Conservation (phyloP, 2,329 filamentous ascomycete species). For the Apiospora marii region DNA sequence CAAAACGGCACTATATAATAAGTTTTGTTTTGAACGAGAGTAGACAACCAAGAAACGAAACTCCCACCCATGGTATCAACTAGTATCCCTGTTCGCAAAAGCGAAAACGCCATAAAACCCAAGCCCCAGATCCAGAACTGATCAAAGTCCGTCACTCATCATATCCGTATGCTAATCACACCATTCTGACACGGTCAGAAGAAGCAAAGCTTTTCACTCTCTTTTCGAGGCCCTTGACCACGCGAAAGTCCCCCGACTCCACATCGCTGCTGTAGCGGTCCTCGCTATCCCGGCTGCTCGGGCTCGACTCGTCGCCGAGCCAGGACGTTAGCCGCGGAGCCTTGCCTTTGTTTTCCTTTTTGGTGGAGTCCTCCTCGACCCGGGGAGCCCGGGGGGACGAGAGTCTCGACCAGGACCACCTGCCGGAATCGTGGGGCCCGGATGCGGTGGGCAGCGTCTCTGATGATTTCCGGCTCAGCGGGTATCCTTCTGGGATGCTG, state of each 20-base stretch:
- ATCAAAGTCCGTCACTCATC: background rate
- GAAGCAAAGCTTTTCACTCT: background rate
- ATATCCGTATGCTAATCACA: background rate
- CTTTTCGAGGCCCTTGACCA: background rate
- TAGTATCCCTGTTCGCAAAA: background rate
- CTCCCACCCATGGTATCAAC: background rate
- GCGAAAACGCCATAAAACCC: background rate
- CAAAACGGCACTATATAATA: background rate
- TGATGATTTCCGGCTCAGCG: background rate
- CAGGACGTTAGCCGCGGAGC: background rate
- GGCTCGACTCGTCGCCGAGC: background rate
- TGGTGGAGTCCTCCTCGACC: background rate
- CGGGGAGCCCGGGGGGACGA: background rate
- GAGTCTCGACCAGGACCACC: background rate
- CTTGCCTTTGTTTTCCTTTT: background rate
- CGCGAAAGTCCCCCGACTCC: background rate
- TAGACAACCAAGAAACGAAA: background rate
- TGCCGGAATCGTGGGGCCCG: background rate
- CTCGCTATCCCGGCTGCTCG: background rate
- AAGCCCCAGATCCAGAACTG: background rate
- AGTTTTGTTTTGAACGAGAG: background rate
- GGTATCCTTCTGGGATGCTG: background rate
- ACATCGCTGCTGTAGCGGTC: background rate
- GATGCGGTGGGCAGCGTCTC: background rate
- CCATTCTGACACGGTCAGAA: background rate